A percentile compares a stretch with the other conserved stretches of the same genome.
phyloP scores from a whole-genome alignment of 2,329 filamentous ascomycete genomes.

The Phialophora verrucosa region DNA sequence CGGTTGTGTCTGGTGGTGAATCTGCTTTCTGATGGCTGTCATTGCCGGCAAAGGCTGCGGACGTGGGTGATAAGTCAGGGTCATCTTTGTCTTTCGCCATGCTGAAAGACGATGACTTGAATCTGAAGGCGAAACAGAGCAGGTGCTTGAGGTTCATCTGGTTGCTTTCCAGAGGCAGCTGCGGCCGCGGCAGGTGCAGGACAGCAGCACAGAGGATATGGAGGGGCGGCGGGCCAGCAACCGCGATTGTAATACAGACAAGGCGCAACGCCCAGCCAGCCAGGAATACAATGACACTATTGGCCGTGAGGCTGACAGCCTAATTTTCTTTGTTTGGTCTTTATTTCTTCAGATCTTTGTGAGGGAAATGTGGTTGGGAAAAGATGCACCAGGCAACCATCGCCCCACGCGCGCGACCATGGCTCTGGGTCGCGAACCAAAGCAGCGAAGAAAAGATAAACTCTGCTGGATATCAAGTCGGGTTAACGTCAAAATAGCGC shows the following conservation, averaged over 20 bases:
- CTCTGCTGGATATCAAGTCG: not conserved
- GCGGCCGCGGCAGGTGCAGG: constrained; percentile 7
- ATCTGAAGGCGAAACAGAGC: constrained; percentile 1
- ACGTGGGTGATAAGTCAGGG: not conserved
- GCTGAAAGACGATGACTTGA: not conserved
- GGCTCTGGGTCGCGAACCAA: not conserved
- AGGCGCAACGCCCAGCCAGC: constrained; percentile 7
- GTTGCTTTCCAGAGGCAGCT: not conserved
- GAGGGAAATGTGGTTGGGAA: not conserved
- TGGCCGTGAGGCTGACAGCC: constrained; percentile 8
- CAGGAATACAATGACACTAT: constrained; percentile 2
- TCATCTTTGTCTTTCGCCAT: constrained; percentile 15
- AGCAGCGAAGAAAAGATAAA: not conserved
- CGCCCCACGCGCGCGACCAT: not conserved
- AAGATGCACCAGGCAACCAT: constrained; percentile 3
- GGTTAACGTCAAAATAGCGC: not conserved
- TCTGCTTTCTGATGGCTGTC: not conserved
- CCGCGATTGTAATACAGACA: constrained; percentile 13
- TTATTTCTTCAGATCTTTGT: constrained; percentile 4
- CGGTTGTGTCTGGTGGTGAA: not conserved
- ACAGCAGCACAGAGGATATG: not conserved
- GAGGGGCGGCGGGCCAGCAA: constrained; percentile 3
- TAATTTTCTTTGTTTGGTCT: not conserved
- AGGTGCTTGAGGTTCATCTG: constrained; percentile 7
- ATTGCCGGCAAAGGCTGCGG: constrained; percentile 1